phyloP scores from a whole-genome alignment of 176 grass and related monocot genomes.

The Raddia distichophylla region DNA sequence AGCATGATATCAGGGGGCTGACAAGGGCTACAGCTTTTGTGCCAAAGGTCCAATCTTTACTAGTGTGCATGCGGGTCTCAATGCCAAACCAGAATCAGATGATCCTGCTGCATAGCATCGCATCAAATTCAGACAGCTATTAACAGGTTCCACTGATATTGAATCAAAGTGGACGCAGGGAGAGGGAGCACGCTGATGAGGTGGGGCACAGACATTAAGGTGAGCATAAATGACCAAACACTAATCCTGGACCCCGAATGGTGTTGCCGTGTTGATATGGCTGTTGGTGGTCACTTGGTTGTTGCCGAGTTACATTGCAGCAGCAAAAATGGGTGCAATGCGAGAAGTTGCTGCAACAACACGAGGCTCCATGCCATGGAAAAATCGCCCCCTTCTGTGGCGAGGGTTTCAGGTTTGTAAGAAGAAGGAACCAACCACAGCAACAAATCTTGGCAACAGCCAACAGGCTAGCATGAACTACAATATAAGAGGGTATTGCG shows the following conservation, averaged over 20 bases:
- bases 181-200: neutral
- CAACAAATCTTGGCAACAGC: neutral
- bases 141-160: too few species aligned
- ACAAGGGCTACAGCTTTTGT: neutral
- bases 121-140: neutral
- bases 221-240: neutral
- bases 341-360: neutral
- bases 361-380: neutral
- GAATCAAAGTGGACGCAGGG: neutral
- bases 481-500: neutral
- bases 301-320: neutral
- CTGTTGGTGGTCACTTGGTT: neutral
- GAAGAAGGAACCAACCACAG: neutral
- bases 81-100: neutral
- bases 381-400: neutral
- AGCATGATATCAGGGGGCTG: neutral
- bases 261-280: slow-evolving; percentile 16
- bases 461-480: neutral
- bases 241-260: neutral
- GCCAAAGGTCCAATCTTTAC: slow-evolving; percentile 2
- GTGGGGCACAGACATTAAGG: neutral
- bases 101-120: neutral
- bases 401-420: neutral
- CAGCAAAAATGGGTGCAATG: neutral
- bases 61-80: neutral